Base-by-base conservation (phyloP, 768 basidiomycete genomes). In the Naganishia onofrii region DNA sequence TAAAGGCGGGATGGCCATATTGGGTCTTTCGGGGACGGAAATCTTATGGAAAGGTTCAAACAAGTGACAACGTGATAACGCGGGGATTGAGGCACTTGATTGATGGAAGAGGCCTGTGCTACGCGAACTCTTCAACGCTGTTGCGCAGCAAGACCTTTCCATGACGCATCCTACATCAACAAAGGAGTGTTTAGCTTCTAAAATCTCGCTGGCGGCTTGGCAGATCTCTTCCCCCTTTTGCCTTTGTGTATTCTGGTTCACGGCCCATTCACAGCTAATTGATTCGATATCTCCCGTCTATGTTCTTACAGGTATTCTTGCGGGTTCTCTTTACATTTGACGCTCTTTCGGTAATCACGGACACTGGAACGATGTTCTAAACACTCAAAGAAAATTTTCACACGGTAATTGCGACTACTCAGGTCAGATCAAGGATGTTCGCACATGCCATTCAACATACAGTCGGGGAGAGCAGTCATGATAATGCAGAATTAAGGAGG, bases 271-370 rank as follows among this genome's bases (percentile, higher is more conserved):
- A 51, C 4, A 21, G 48, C 48, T 51, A n/a, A 51, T 12, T n/a
- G 21, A 8, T 51, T 26, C 46, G 4, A 17, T 46, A 5, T 46
- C 23, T 51, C 48, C 48, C 23, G 48, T 23, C 48, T 23, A n/a
- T 51, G 48, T 51, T 51, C 48, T n/a, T 51, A 51, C 48, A 51
- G 48, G 48, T 23, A 51, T 51, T 51, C 48, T 51, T 12, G 48
- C 23, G 48, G 48, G 48, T 51, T 51, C 48, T 51, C 48, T n/a
- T n/a, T 51, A 51, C 48, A 21, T 26, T 51, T 12, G 23, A 51
- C 48, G 48, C 48, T 51, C 48, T 51, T 51, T 51, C 48, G 48
- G 48, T 26, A 51, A 51, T n/a, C n/a, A 51, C 48, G 48, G 48
- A 51, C 48, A 51, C 48, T 51, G 21, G 48, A n/a, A 51, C 23